phyloP scores from a whole-genome alignment of 2,329 filamentous ascomycete species.

The Allantophomopsis cytisporea region DNA sequence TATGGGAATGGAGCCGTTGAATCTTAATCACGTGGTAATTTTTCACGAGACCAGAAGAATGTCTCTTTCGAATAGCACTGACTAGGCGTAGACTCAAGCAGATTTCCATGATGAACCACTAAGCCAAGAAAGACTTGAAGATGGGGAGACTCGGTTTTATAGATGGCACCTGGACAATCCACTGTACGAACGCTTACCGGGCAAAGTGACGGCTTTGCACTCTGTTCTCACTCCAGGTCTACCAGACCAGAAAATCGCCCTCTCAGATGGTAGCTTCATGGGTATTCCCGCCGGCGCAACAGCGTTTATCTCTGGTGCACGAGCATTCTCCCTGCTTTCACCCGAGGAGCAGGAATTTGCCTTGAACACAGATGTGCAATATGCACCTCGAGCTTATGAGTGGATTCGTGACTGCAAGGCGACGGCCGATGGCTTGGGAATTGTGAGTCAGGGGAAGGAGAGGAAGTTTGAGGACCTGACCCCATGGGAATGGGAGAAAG shows the following conservation, averaged over 20 bases:
- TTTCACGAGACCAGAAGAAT: not conserved
- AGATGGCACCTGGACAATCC: constrained; percentile 18
- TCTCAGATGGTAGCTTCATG: constrained; percentile 8
- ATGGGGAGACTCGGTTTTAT: constrained; percentile 14
- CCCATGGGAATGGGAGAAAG: constrained; percentile 9
- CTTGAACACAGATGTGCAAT: constrained; percentile 15
- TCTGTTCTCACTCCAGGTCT: constrained; percentile 9
- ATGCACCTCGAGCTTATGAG: constrained; percentile 15
- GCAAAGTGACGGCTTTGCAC: constrained; percentile 14
- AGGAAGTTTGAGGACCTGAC: constrained; percentile 6
- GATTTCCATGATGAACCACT: constrained; percentile 4
- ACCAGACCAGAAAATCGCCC: constrained; percentile 12
- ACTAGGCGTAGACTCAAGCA: not conserved
- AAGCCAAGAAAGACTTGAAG: constrained; percentile 4
- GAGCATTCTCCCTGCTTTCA: constrained; percentile 12
- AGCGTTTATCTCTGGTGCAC: constrained; percentile 14
- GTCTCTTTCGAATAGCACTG: not conserved
- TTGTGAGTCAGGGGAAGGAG: constrained; percentile 10
- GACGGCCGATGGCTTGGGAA: constrained; percentile 13
- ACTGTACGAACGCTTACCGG: constrained; percentile 14
- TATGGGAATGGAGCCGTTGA: constrained; percentile 2
- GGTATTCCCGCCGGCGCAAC: constrained; percentile 12
- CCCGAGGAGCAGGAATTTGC: constrained; percentile 13
- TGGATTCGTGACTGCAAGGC: constrained; percentile 17
- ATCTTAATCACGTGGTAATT: constrained; percentile 1